Conservation (phyloP, 2,329 filamentous ascomycete genomes). For the Fusarium marasasianum region DNA sequence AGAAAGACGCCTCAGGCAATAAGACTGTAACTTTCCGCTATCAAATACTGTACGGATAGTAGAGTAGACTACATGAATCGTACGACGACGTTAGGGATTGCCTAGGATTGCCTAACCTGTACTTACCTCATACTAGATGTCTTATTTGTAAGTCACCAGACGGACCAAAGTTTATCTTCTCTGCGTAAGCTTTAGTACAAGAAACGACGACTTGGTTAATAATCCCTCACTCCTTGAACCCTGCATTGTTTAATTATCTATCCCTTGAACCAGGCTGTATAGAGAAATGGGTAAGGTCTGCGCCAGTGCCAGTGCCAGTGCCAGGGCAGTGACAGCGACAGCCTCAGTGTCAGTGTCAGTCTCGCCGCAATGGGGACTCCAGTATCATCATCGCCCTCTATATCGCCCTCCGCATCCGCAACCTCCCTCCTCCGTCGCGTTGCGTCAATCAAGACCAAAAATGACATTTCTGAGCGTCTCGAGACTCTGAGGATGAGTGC, state of each 20-base stretch:
- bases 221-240: slow-evolving; percentile 8
- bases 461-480: slow-evolving; percentile 21
- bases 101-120: neutral
- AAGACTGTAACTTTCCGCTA: neutral
- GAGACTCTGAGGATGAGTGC: slow-evolving; percentile 29
- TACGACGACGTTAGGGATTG: neutral
- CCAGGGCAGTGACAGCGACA: neutral
- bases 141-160: neutral
- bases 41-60: neutral
- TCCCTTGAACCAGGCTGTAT: neutral
- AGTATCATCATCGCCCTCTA: slow-evolving; percentile 11
- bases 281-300: slow-evolving; percentile 1
- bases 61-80: neutral
- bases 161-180: neutral
- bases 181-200: neutral
- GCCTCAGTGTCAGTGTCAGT: slow-evolving; percentile 2
- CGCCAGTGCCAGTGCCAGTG: neutral
- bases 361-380: slow-evolving; percentile 14
- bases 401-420: slow-evolving; percentile 17
- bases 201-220: neutral
- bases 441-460: slow-evolving; percentile 10
- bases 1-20: neutral
- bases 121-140: neutral
- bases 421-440: slow-evolving; percentile 29
- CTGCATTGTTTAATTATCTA: neutral